Percentiles rank a stretch among this genome's conserved stretches.
These are phyloP conservation scores for Filobasidium floriforme DNA, from an alignment of 768 basidiomycete genomes.

Conservation along the genomic window DNA sequence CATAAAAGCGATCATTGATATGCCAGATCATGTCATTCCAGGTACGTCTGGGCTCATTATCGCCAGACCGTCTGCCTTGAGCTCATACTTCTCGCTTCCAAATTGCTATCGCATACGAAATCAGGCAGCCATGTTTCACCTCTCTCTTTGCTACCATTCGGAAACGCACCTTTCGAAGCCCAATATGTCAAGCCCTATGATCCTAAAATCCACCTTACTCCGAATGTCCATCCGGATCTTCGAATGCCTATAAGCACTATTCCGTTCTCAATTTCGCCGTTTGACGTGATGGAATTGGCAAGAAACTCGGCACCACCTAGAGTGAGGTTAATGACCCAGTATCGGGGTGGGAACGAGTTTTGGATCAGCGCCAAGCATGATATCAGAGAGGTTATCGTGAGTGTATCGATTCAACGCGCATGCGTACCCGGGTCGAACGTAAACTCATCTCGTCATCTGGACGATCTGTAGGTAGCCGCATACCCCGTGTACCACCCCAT, in stretches of 20 bases:
- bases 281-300: conserved; percentile 1
- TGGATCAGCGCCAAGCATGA: conserved; percentile 1
- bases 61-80: neutral
- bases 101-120: neutral
- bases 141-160: neutral
- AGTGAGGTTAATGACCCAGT: neutral
- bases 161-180: neutral
- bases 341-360: neutral
- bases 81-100: no score
- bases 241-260: neutral
- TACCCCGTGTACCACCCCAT: conserved; percentile 3
- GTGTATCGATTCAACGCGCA: neutral
- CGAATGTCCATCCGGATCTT: neutral
- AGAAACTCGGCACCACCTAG: neutral
- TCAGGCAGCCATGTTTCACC: conserved; percentile 5
- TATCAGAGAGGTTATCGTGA: neutral
- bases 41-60: neutral
- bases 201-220: neutral
- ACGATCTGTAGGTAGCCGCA: neutral
- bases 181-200: neutral
- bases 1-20: neutral
- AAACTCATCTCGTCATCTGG: no score
- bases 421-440: no score
- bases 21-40: conserved; percentile 1
- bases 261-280: neutral